Evolutionary conservation across 345 rosid species (phyloP).

Genomic region (Brassica carinata): DNA sequence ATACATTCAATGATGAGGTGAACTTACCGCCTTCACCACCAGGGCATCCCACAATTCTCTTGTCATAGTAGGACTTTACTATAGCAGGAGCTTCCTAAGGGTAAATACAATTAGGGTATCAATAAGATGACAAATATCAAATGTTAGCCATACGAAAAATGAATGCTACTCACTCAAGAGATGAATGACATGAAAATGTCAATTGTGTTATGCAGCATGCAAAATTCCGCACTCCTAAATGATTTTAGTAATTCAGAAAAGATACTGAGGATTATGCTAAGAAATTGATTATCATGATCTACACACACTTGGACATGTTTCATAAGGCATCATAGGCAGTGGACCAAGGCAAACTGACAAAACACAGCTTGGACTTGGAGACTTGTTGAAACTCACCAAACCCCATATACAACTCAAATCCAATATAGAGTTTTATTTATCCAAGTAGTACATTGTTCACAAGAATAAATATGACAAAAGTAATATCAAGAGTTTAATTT

Average conservation of each 20-base stretch:
- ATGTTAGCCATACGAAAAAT: neutral
- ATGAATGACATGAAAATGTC: neutral
- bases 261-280: neutral
- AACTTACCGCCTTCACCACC: constrained; percentile 65
- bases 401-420: neutral
- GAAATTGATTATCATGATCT: neutral
- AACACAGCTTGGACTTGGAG: neutral
- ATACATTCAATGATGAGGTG: neutral
- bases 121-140: neutral
- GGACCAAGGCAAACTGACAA: constrained; percentile 3
- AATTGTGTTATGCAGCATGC: neutral
- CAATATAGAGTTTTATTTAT: neutral
- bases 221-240: neutral
- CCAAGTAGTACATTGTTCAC: neutral
- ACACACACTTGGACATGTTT: neutral
- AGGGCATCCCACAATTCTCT: constrained; percentile 66
- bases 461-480: neutral
- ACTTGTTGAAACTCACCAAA: neutral
- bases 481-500: neutral
- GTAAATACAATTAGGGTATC: constrained; percentile 4
- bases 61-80: constrained; percentile 54
- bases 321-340: neutral
- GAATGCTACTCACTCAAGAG: neutral
- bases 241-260: neutral
- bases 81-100: constrained; percentile 56